Conservation (phyloP, 805 yeast species). For the Lipomyces japonicus region DNA sequence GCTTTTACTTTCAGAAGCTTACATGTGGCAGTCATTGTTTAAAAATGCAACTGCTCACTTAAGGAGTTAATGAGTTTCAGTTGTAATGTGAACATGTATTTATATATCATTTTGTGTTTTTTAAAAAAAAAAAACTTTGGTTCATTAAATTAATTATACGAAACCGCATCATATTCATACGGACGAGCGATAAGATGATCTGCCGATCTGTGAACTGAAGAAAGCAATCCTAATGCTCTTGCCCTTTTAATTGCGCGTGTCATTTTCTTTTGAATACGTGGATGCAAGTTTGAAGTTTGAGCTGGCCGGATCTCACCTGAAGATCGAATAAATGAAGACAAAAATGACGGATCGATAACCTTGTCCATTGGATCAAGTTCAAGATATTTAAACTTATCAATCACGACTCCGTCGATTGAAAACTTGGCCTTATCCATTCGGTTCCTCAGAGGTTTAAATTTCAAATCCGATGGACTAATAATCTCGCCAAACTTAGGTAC, state of each 20-base stretch:
- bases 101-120: too few species aligned
- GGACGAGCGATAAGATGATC: too few species aligned
- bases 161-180: too few species aligned
- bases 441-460: not conserved
- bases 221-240: constrained; percentile 64
- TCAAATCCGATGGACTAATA: too few species aligned
- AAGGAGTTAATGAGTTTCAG: too few species aligned
- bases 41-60: constrained; percentile 88
- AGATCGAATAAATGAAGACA: constrained; percentile 57
- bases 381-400: not conserved
- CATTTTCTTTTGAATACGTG: constrained; percentile 60
- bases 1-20: constrained; percentile 89
- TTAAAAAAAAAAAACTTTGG: too few species aligned
- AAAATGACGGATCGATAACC: constrained; percentile 32
- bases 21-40: constrained; percentile 90
- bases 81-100: too few species aligned
- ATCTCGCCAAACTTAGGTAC: too few species aligned
- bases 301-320: constrained; percentile 72
- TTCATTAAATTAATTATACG: too few species aligned
- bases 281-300: constrained; percentile 58
- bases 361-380: not conserved
- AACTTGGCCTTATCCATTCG: not conserved
- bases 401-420: not conserved
- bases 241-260: constrained; percentile 75
- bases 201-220: constrained; percentile 21